Percentiles rank a stretch among this genome's conserved stretches.
Conservation (phyloP, 768 basidiomycete species). For the Lactifluus echinatus region DNA sequence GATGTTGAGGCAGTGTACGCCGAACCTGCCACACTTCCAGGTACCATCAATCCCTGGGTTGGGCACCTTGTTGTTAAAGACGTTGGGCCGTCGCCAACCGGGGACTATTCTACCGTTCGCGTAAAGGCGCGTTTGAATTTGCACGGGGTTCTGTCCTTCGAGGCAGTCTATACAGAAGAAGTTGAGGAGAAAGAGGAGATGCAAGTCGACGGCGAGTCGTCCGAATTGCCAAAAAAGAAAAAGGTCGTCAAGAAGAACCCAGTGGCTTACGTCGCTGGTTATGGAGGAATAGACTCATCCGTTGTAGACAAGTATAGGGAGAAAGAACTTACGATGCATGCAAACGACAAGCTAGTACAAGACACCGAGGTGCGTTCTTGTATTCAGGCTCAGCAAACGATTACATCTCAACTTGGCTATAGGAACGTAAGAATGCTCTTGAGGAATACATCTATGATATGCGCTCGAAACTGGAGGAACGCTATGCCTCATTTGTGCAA, state of each 20-base stretch:
- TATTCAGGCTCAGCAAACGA: background rate
- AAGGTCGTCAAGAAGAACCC: conserved; percentile 77
- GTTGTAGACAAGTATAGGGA: conserved; percentile 62
- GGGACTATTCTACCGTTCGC: conserved; percentile 76
- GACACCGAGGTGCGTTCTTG: conserved; percentile 78
- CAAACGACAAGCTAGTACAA: conserved; percentile 89
- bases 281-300: conserved; percentile 54
- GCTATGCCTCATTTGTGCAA: conserved; percentile 70
- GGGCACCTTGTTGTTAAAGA: conserved; percentile 74
- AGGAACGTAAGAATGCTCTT: conserved; percentile 97
- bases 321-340: conserved; percentile 82
- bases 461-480: conserved; percentile 84
- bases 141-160: conserved; percentile 83
- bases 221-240: conserved; percentile 69
- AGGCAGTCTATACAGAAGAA: conserved; percentile 79
- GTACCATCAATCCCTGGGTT: conserved; percentile 78
- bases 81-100: conserved; percentile 58
- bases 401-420: background rate
- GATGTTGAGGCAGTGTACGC: conserved; percentile 82
- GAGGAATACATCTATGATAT: conserved; percentile 99
- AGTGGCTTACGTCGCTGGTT: conserved; percentile 59
- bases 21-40: conserved; percentile 62
- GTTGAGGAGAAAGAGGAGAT: conserved; percentile 70
- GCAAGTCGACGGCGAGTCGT: conserved; percentile 44
- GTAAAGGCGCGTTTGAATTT: conserved; percentile 84